These are phyloP conservation scores for Schizonepeta tenuifolia DNA, from an alignment of 257 asterid species.

Conservation along the genomic window DNA sequence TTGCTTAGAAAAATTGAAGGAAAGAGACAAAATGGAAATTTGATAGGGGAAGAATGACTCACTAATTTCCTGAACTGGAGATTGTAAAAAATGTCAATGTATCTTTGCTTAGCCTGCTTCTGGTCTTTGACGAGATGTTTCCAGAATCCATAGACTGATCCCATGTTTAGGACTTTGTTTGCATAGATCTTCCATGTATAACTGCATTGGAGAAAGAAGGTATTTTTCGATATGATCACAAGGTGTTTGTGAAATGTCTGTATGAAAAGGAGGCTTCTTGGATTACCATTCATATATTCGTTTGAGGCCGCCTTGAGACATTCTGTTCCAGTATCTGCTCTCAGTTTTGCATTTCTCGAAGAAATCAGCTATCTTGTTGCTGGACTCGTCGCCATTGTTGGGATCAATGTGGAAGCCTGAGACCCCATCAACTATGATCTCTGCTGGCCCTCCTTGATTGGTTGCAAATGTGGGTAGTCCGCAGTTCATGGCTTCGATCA, in stretches of 20 bases:
- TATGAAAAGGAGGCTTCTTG: not conserved
- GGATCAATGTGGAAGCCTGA: slow-evolving; percentile 91
- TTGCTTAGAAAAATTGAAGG: too few relatives aligned
- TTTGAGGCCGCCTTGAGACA: slow-evolving; percentile 63
- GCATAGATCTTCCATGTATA: slow-evolving; percentile 93
- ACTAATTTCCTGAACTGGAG: slow-evolving; percentile 77
- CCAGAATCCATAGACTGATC: slow-evolving; percentile 77
- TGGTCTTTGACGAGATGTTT: slow-evolving; percentile 58
- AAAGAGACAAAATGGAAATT: too few relatives aligned
- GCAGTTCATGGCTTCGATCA: slow-evolving; percentile 88
- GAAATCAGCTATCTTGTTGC: slow-evolving; percentile 70
- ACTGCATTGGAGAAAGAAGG: slow-evolving; percentile 45
- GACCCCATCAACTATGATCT: slow-evolving; percentile 73
- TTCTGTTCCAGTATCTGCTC: slow-evolving; percentile 59
- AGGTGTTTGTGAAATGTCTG: slow-evolving; percentile 8
- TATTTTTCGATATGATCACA: not conserved
- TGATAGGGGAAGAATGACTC: slow-evolving; percentile 18
- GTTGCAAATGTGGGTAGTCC: slow-evolving; percentile 93
- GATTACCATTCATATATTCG: slow-evolving; percentile 77
- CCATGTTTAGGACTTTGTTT: slow-evolving; percentile 76
- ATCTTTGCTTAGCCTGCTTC: slow-evolving; percentile 69
- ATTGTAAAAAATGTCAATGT: slow-evolving; percentile 70
- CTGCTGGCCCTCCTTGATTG: slow-evolving; percentile 94
- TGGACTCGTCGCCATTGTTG: slow-evolving; percentile 62
- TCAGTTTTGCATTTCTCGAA: slow-evolving; percentile 70